Percentiles rank a stretch among this genome's conserved stretches.
phyloP scores from a whole-genome alignment of 805 yeast species.

The Ogataea sp. region DNA sequence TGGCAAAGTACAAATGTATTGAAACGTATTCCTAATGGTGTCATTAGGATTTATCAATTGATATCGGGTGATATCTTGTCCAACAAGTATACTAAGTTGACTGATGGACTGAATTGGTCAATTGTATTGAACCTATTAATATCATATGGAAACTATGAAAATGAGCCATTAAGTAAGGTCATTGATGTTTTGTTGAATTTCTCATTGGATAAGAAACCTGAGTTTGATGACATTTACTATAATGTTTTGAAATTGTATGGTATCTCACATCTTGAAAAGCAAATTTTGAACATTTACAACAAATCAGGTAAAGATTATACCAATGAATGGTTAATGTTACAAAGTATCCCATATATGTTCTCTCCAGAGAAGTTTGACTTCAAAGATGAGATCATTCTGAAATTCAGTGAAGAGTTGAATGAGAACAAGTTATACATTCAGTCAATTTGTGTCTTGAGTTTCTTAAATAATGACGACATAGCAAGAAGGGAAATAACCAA shows the following conservation, averaged over 20 bases:
- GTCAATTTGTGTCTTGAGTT: conserved; percentile 56
- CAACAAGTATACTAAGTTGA: conserved; percentile 20
- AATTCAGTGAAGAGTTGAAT: conserved; percentile 45
- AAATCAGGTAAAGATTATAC: not conserved
- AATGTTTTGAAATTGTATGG: conserved; percentile 23
- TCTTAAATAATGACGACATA: conserved; percentile 38
- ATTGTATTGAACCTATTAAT: conserved; percentile 49
- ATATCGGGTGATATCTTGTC: conserved; percentile 43
- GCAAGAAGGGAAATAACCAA: conserved; percentile 34
- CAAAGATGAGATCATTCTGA: conserved; percentile 13
- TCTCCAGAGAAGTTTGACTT: conserved; percentile 6
- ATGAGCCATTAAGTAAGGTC: conserved; percentile 24
- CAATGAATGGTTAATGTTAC: conserved; percentile 1
- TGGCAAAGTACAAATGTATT: conserved; percentile 48
- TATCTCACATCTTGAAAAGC: conserved; percentile 9
- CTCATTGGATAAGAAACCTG: conserved; percentile 4
- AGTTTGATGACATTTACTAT: conserved; percentile 9
- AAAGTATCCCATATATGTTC: conserved; percentile 8
- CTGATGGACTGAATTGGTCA: conserved; percentile 55
- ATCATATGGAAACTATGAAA: conserved; percentile 54
- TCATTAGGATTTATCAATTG: conserved; percentile 56
- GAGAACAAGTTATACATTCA: conserved; percentile 42
- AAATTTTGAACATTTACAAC: conserved; percentile 1
- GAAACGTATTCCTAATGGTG: conserved; percentile 40
- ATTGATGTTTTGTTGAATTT: conserved; percentile 19